Percentiles rank a stretch among this genome's conserved stretches.
Evolutionary conservation across 106 monocot genomes (phyloP).

Genomic region (Phalaenopsis aphrodite): DNA sequence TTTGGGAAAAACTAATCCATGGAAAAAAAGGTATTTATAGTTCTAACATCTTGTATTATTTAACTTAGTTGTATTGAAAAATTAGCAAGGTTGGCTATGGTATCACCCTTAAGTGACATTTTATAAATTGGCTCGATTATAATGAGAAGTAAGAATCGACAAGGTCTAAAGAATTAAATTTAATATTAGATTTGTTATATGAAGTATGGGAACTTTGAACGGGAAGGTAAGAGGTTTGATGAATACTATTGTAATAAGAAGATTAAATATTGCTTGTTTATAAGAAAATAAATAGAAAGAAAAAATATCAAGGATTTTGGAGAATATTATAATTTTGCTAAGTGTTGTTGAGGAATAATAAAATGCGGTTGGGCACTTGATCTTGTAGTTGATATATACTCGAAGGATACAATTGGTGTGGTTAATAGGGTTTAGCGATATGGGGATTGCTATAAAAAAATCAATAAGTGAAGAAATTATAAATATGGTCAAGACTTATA

Average conservation of each 20-base stretch:
- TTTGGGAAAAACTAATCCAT: slow-evolving; percentile 65
- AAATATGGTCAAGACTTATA: too few relatives aligned
- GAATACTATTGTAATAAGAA: background rate
- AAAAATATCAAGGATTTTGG: background rate
- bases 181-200: too few relatives aligned
- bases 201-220: background rate
- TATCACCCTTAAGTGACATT: too few relatives aligned
- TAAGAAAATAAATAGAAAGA: background rate
- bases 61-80: too few relatives aligned
- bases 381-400: background rate
- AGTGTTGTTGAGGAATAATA: background rate
- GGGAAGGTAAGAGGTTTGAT: background rate
- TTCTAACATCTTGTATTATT: background rate
- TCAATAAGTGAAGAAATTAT: too few relatives aligned
- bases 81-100: too few relatives aligned
- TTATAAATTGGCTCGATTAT: too few relatives aligned
- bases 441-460: too few relatives aligned
- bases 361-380: background rate
- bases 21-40: slow-evolving; percentile 31
- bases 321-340: background rate
- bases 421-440: background rate
- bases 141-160: too few relatives aligned
- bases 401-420: background rate
- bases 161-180: too few relatives aligned
- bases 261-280: background rate